A percentile compares a stretch with the other conserved stretches of the same genome.
Conservation (phyloP, 306 rosid genomes). For the Cicer bijugum region DNA sequence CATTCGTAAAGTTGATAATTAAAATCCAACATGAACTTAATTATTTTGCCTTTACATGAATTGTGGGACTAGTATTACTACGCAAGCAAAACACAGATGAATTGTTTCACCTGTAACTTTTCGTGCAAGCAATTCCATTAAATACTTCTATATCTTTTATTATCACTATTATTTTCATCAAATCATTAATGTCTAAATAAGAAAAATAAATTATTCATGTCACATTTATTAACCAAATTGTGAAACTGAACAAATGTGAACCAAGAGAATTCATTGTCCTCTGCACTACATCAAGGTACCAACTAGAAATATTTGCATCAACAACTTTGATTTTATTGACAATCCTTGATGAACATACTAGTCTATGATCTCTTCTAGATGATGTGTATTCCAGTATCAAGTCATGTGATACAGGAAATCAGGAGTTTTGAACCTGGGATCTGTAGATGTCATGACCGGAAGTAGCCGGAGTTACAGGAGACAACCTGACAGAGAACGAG, state of each 20-base stretch:
- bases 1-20: not conserved
- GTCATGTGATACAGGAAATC: slow-evolving; percentile 25
- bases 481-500: slow-evolving; percentile 71
- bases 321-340: slow-evolving; percentile 8
- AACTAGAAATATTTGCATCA: slow-evolving; percentile 20
- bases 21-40: not conserved
- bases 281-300: slow-evolving; percentile 28
- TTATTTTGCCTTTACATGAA: not conserved
- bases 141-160: not conserved
- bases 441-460: slow-evolving; percentile 70
- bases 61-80: not conserved
- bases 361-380: not conserved
- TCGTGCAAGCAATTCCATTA: not conserved
- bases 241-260: not conserved
- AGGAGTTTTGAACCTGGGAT: slow-evolving; percentile 61
- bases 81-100: not conserved
- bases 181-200: not conserved
- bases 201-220: not conserved
- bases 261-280: slow-evolving; percentile 5
- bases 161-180: not conserved
- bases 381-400: not conserved
- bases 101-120: not conserved
- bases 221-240: slow-evolving; percentile 30
- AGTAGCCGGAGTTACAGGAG: slow-evolving; percentile 60
- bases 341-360: slow-evolving; percentile 10